A percentile compares a stretch with the other conserved stretches of the same genome.
phyloP scores from a whole-genome alignment of 441 rosid genomes.

The Geranium incanum region DNA sequence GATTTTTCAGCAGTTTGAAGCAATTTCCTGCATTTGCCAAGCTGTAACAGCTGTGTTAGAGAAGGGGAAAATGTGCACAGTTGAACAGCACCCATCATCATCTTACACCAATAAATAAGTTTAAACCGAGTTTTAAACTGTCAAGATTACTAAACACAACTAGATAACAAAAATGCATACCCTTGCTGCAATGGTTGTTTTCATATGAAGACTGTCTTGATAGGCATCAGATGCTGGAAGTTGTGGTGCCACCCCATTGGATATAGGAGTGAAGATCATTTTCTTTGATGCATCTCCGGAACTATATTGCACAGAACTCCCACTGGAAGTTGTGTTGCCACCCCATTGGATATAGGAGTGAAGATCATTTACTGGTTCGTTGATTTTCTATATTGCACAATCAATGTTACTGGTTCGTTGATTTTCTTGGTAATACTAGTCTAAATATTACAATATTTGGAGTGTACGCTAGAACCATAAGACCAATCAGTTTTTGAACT shows the following conservation, averaged over 20 bases:
- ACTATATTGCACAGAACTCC: conserved; percentile 46
- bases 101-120: conserved; percentile 2
- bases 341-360: too few relatives aligned
- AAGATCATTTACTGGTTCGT: not conserved
- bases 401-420: not conserved
- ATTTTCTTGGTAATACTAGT: not conserved
- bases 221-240: conserved; percentile 26
- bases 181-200: conserved; percentile 30
- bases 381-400: not conserved
- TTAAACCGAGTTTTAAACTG: not conserved
- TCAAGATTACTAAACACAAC: conserved; percentile 8
- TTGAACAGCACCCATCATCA: not conserved
- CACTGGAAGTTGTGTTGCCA: conserved; percentile 5
- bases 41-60: conserved; percentile 44
- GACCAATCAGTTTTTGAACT: not conserved
- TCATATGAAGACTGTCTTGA: conserved; percentile 26
- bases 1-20: conserved; percentile 55
- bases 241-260: conserved; percentile 44
- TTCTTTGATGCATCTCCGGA: conserved; percentile 61
- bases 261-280: conserved; percentile 41
- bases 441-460: not conserved
- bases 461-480: not conserved
- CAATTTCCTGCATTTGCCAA: conserved; percentile 58
- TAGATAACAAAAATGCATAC: conserved; percentile 30
- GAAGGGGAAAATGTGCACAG: not conserved